Percentiles rank a stretch among this genome's conserved stretches.
These are phyloP conservation scores for Kwoniella bestiolae DNA, from an alignment of 768 basidiomycete genomes.

Conservation along the genomic window DNA sequence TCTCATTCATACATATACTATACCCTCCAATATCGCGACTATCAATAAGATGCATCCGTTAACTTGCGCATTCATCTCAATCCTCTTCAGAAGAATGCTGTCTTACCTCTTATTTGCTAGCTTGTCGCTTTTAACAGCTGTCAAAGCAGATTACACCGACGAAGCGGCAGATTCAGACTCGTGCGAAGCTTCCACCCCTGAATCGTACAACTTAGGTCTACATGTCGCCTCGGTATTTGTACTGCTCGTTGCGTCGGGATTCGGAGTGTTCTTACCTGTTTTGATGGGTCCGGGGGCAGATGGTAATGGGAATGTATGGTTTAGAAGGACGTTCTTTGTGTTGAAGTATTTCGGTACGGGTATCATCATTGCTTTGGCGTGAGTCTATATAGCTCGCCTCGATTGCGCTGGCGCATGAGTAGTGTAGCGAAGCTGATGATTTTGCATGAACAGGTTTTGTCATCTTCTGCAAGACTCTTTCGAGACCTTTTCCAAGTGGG, in stretches of 20 bases:
- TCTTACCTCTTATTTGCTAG: background rate
- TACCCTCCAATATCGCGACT: background rate
- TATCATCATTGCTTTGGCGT: conserved; percentile 14
- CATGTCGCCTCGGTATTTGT: conserved; percentile 18
- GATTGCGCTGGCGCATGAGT: background rate
- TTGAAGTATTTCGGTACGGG: conserved; percentile 18
- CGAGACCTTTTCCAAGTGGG: conserved; percentile 18
- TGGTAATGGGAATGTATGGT: background rate
- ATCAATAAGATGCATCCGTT: background rate
- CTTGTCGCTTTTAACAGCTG: conserved; percentile 1
- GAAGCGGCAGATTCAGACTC: background rate
- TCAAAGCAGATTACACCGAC: background rate
- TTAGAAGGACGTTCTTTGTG: conserved; percentile 1
- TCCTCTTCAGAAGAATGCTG: background rate
- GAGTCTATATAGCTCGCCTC: background rate
- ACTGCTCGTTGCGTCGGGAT: conserved; percentile 6
- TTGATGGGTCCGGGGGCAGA: conserved; percentile 4
- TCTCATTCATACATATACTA: background rate
- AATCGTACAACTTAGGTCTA: conserved; percentile 2
- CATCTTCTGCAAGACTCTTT: conserved; percentile 15
- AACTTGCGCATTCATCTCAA: background rate
- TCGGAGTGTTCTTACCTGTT: conserved; percentile 10
- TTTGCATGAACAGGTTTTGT: background rate
- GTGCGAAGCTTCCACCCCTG: conserved; percentile 4
- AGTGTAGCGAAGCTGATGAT: background rate